A percentile compares a stretch with the other conserved stretches of the same genome.
phyloP scores from a whole-genome alignment of 2,329 filamentous ascomycete genomes.

The Delphinella strobiligena region DNA sequence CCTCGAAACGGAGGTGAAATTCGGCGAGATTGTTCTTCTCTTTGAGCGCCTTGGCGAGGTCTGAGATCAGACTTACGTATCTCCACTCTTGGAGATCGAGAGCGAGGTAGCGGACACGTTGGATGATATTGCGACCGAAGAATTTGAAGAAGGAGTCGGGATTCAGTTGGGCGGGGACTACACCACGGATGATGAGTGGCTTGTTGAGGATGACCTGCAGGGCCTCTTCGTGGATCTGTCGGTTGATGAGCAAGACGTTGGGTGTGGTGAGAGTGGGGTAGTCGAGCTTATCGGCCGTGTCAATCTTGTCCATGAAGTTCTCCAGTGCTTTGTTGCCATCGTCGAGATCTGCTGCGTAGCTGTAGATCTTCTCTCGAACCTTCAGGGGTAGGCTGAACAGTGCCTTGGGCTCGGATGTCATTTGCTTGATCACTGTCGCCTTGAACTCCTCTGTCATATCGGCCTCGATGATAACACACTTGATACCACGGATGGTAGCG shows the following conservation, averaged over 20 bases:
- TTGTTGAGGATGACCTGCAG: conserved; percentile 17
- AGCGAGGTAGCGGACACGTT: conserved; percentile 13
- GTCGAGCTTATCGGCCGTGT: conserved; percentile 3
- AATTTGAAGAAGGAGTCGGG: conserved; percentile 12
- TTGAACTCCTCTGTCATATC: conserved; percentile 13
- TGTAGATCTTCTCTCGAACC: conserved; percentile 19
- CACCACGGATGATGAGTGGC: conserved; percentile 15
- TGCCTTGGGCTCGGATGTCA: conserved; percentile 11
- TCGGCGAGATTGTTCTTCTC: conserved; percentile 11
- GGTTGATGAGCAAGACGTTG: conserved; percentile 22
- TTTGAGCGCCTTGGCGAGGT: conserved; percentile 1
- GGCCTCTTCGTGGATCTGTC: conserved; percentile 21
- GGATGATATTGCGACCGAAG: conserved; percentile 14
- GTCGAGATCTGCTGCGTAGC: conserved; percentile 12
- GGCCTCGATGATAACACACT: conserved; percentile 14
- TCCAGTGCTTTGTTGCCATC: conserved; percentile 6
- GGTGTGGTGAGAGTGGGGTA: conserved; percentile 15
- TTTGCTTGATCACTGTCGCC: conserved; percentile 12
- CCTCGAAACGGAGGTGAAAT: conserved; percentile 14
- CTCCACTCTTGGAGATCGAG: conserved; percentile 16
- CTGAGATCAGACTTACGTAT: conserved; percentile 12
- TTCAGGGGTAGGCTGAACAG: conserved; percentile 17
- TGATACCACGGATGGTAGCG: conserved; percentile 13
- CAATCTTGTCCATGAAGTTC: background rate
- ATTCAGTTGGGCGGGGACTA: conserved; percentile 10